Base-by-base conservation (phyloP, 495 filamentous ascomycete genomes). In the Gamarada debralockiae region DNA sequence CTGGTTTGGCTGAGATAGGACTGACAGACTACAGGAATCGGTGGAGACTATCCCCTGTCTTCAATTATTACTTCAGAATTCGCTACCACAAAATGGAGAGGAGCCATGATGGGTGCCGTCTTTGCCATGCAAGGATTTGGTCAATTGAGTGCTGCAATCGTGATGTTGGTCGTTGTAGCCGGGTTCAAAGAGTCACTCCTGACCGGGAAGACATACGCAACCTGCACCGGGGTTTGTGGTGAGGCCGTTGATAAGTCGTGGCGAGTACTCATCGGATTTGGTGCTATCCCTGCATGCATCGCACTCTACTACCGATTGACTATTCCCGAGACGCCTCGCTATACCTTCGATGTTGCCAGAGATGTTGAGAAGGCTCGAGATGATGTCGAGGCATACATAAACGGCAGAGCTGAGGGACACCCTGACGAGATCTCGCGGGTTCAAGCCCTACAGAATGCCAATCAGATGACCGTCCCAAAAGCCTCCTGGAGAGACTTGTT, bases 31-130 rank as follows among this genome's bases (percentile, higher is more conserved):
- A 73, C 90, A 23, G 27, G 88, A 27, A 90, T 92, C 38, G 89
- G 88, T 51, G 87, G 87, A 52, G 90, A 92, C 66, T 92, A 91
- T 63, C 90, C 90, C 0, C 76, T 95, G 20, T 88, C 83, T 13
- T 84, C 84, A n/a, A 84, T 92, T 63, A 95, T 92, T 58, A 89
- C 85, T 5, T 86, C 86, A 8, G 85, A 90, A 52, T 86, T 85
- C 58, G 84, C 83, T 10, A 86, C 80, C 7, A 87, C 83, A 55
- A 85, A 83, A 58, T 85, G 82, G 80, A 68, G 85, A 50, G 86
- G 84, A 49, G 78, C 78, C 47, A 88, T 89, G 84, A 90, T 92
- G 84, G 84, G 76, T n/a, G 75, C 85, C 14, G 86, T 92, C 42
- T 91, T 92, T 61, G 80, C 85, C 55, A 90, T 89, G 80, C 87